Base-by-base conservation (phyloP, 2,329 filamentous ascomycete species). In the Leptographium procerum region DNA sequence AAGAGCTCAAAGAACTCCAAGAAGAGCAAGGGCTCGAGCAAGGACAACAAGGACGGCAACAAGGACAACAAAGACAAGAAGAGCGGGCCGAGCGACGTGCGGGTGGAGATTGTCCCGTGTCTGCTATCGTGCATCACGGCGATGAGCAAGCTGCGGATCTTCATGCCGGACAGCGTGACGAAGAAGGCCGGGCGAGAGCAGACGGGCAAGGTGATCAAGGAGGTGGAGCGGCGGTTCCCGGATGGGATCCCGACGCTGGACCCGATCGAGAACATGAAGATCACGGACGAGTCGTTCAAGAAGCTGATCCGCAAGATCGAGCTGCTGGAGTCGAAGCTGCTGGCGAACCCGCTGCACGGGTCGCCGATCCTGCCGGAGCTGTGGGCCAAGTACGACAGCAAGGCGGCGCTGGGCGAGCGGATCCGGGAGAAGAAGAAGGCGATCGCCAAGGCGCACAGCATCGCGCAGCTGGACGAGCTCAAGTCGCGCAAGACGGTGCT, bases 401-500 rank as follows among this genome's bases (percentile, higher is more conserved):
- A 99, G 78, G 81, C 94, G 28, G 81, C 83, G 55, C 71, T 95
- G 14, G 77, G 76, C 19, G 85, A 87, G 13, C 84, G 90, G 73
- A 92, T 96, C 73, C 96, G 95, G 75, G 82, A 82, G 24, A 85
- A 87, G 66, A 95, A 95, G 76, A 95, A 91, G 74, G 82, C 89
- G 60, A 96, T 99, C 62, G 77, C 82, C 26, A 86, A 88, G 64
- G 91, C 91, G 0, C 83, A 95, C 69, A 91, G 88, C 61, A 88
- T 97, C 60, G 86, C 94, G 60, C 92, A 99, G 71, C 80, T 97
- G 62, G 94, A 99, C 66, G 94, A 99, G 72, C 81, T 99, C 61
- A 97, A 97, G 76, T 91, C 89, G 63, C 87, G 94, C 62, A 99
- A 96, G 77, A 87, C 94, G 65, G 94, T 99, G 5, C 81, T 99